A percentile compares a stretch with the other conserved stretches of the same genome.
Evolutionary conservation across 371 early-diverging fungal genomes (phyloP).

Genomic region (Mycotypha africana): DNA sequence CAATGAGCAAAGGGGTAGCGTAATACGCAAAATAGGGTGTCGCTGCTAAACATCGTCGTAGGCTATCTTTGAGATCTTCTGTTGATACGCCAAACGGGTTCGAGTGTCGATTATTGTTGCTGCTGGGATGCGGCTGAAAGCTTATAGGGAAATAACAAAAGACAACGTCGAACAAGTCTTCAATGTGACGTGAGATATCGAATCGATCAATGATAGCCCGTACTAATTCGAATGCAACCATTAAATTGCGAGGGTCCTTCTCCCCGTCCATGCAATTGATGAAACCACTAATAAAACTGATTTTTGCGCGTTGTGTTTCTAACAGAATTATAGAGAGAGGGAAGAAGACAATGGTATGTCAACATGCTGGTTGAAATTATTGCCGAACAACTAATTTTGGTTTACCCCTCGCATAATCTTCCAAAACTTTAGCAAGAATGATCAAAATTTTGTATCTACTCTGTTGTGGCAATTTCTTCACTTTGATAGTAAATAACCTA

Average conservation of each 20-base stretch:
- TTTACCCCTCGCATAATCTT: constrained; percentile 18
- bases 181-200: constrained; percentile 71
- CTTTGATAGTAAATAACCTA: constrained; percentile 15
- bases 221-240: constrained; percentile 78
- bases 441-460: constrained; percentile 17
- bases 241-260: constrained; percentile 94
- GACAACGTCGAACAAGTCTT: constrained; percentile 87
- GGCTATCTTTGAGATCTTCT: constrained; percentile 70
- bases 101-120: too few relatives aligned
- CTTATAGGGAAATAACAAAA: constrained; percentile 98
- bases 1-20: constrained; percentile 75
- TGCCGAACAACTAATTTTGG: too few relatives aligned
- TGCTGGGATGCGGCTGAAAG: constrained; percentile 79
- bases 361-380: too few relatives aligned
- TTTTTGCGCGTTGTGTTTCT: constrained; percentile 21
- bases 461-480: constrained; percentile 17
- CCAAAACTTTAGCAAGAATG: constrained; percentile 12
- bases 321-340: neutral
- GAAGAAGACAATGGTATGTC: too few relatives aligned
- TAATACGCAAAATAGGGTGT: constrained; percentile 67
- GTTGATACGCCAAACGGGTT: constrained; percentile 85
- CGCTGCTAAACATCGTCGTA: constrained; percentile 64
- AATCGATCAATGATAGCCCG: constrained; percentile 61
- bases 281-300: constrained; percentile 76
- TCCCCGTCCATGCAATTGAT: constrained; percentile 94